A percentile compares a stretch with the other conserved stretches of the same genome.
Evolutionary conservation across 768 basidiomycete species (phyloP).

Genomic region (Xerocomellus chrysenteron): DNA sequence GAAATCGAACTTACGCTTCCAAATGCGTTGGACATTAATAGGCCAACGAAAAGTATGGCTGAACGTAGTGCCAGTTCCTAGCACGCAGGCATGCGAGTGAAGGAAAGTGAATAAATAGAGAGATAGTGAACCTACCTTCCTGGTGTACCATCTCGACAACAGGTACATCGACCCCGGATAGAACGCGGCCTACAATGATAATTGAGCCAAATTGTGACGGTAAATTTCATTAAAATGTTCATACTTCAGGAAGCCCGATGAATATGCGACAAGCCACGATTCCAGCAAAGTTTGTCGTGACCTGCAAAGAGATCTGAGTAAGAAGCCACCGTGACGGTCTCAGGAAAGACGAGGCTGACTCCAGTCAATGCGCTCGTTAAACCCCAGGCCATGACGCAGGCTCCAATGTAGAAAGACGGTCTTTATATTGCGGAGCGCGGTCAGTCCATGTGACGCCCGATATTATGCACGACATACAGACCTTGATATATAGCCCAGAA

Average conservation of each 20-base stretch:
- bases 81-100: not conserved
- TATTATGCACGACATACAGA: conserved; percentile 18
- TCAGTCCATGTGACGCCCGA: not conserved
- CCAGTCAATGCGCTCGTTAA: conserved; percentile 62
- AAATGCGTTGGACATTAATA: conserved; percentile 66
- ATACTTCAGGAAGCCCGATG: conserved; percentile 60
- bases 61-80: conserved; percentile 68
- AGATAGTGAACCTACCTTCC: conserved; percentile 20
- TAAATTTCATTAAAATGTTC: not conserved
- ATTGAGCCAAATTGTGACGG: not conserved
- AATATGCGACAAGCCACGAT: conserved; percentile 58
- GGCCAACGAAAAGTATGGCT: conserved; percentile 57
- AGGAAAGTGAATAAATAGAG: not conserved
- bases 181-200: conserved; percentile 48
- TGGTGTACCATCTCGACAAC: conserved; percentile 57
- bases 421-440: conserved; percentile 28
- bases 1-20: conserved; percentile 46
- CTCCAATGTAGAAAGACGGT: conserved; percentile 61
- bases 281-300: conserved; percentile 53
- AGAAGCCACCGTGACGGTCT: not conserved
- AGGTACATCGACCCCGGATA: conserved; percentile 56
- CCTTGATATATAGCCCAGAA: conserved; percentile 56
- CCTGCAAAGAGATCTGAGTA: conserved; percentile 30
- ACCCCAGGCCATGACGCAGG: conserved; percentile 63
- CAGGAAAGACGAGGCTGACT: conserved; percentile 29